A percentile compares a stretch with the other conserved stretches of the same genome.
These are phyloP conservation scores for Suhomyces canberraensis DNA, from an alignment of 805 yeast species.

Conservation along the genomic window DNA sequence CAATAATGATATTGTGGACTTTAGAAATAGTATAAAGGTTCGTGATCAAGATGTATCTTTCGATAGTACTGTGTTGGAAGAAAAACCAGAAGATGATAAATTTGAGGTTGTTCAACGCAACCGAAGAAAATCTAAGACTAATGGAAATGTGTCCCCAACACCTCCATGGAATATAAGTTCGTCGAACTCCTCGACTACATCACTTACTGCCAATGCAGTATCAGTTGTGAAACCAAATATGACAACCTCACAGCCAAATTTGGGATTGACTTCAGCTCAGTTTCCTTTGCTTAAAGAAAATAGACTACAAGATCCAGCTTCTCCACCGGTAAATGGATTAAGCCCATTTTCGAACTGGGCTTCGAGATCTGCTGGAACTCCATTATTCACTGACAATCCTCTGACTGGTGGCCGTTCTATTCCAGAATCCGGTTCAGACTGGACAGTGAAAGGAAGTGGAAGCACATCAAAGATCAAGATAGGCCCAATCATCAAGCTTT, in stretches of 20 bases:
- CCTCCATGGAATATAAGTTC: conserved; percentile 2
- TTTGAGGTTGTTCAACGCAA: conserved; percentile 26
- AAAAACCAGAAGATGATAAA: conserved; percentile 12
- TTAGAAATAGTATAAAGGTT: conserved; percentile 23
- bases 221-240: not conserved
- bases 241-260: not conserved
- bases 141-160: conserved; percentile 5
- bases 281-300: conserved; percentile 4
- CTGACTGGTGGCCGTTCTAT: not conserved
- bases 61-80: conserved; percentile 18
- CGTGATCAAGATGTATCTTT: conserved; percentile 7
- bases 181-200: conserved; percentile 4
- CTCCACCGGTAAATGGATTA: conserved; percentile 11
- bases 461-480: conserved; percentile 28
- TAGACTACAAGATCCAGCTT: not conserved
- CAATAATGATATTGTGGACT: conserved; percentile 19
- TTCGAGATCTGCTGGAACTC: conserved; percentile 10
- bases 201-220: not conserved
- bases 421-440: conserved; percentile 2
- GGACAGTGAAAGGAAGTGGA: conserved; percentile 8
- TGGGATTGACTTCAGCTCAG: not conserved
- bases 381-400: conserved; percentile 12
- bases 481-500: conserved; percentile 41
- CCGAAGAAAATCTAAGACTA: conserved; percentile 15
- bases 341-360: conserved; percentile 30